These are phyloP conservation scores for Auricularia heimuer DNA, from an alignment of 768 basidiomycete species.

Conservation along the genomic window DNA sequence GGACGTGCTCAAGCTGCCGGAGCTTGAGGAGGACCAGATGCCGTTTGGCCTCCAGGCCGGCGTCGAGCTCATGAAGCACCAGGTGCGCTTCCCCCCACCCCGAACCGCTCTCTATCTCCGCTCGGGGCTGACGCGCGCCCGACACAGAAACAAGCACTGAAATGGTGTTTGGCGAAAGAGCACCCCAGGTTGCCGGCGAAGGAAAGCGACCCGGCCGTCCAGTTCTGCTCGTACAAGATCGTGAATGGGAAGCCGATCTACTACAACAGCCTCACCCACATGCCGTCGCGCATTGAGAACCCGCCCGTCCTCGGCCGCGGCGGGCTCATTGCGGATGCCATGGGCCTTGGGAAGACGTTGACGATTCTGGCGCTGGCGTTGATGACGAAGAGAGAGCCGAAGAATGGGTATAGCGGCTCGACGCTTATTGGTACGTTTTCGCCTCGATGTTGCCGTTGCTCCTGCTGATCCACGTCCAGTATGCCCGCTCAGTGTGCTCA, in stretches of 20 bases:
- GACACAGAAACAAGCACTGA: constrained; percentile 63
- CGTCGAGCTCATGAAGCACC: constrained; percentile 73
- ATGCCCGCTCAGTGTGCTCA: constrained; percentile 71
- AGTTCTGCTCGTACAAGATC: constrained; percentile 77
- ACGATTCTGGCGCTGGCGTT: constrained; percentile 78
- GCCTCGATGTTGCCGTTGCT: not conserved
- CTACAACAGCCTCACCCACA: constrained; percentile 46
- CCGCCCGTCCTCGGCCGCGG: constrained; percentile 66
- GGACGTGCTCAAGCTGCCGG: constrained; percentile 63
- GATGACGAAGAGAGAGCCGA: constrained; percentile 55
- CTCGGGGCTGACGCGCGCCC: not conserved
- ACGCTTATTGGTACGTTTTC: constrained; percentile 65
- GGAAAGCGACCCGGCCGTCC: constrained; percentile 63
- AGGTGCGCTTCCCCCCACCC: constrained; percentile 34
- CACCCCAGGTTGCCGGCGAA: constrained; percentile 63
- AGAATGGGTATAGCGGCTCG: constrained; percentile 28
- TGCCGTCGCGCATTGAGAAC: constrained; percentile 20
- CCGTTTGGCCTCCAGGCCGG: constrained; percentile 54
- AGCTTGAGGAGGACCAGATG: constrained; percentile 36
- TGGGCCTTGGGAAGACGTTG: constrained; percentile 86
- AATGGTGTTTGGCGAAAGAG: constrained; percentile 79
- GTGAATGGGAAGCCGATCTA: constrained; percentile 46
- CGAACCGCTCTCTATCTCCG: not conserved
- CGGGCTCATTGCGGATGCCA: constrained; percentile 84
- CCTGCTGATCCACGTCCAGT: constrained; percentile 33